Evolutionary conservation across 129 eudicot species (phyloP).

Genomic region (Saposhnikovia divaricata): DNA sequence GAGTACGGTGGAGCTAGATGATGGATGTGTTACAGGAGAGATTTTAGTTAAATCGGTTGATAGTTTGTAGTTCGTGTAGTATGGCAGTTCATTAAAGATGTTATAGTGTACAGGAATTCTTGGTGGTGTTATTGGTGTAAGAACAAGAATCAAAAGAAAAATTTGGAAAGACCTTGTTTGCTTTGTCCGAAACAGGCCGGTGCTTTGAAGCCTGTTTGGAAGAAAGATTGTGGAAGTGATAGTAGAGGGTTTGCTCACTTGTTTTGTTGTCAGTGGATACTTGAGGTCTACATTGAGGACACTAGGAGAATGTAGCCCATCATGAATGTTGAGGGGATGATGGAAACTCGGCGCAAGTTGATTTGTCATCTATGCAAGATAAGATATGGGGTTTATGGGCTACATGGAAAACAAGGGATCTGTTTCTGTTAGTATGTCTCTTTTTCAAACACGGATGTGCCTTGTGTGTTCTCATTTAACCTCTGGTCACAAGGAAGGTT

Average conservation of each 20-base stretch:
- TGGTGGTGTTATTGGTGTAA: slow-evolving; percentile 95
- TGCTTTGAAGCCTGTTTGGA: slow-evolving; percentile 49
- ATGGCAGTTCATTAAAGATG: slow-evolving; percentile 90
- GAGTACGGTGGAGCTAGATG: too few relatives aligned
- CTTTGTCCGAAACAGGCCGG: slow-evolving; percentile 80
- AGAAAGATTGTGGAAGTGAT: slow-evolving; percentile 36
- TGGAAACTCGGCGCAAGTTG: slow-evolving; percentile 66
- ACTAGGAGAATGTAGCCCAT: slow-evolving; percentile 84
- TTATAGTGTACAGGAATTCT: slow-evolving; percentile 70
- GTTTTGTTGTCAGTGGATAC: slow-evolving; percentile 95
- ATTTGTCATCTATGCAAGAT: slow-evolving; percentile 85
- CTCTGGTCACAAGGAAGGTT: too few relatives aligned
- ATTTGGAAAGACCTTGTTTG: slow-evolving; percentile 47
- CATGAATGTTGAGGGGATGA: slow-evolving; percentile 60
- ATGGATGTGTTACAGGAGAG: too few relatives aligned
- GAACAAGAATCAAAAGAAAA: slow-evolving; percentile 31
- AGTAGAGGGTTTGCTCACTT: slow-evolving; percentile 59
- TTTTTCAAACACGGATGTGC: too few relatives aligned
- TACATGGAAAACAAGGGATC: too few relatives aligned
- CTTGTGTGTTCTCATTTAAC: too few relatives aligned
- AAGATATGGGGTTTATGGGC: slow-evolving; percentile 77
- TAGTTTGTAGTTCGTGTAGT: slow-evolving; percentile 69
- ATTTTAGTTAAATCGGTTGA: slow-evolving; percentile 65
- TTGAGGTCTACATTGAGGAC: slow-evolving; percentile 84
- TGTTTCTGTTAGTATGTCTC: too few relatives aligned